Percentiles rank a stretch among this genome's conserved stretches.
phyloP scores from a whole-genome alignment of 805 yeast genomes.

The Candida ovalis region DNA sequence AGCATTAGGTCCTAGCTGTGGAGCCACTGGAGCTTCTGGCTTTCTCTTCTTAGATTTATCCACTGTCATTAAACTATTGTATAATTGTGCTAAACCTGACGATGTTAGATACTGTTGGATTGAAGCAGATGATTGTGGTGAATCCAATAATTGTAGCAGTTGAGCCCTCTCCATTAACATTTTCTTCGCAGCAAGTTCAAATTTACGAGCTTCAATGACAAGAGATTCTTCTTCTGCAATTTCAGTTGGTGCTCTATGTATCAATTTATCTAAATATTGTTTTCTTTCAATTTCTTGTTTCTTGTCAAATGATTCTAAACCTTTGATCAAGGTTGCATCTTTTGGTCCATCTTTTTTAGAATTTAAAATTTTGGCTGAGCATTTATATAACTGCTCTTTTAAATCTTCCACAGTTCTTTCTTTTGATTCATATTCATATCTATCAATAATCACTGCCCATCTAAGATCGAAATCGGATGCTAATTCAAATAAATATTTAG shows the following conservation, averaged over 20 bases:
- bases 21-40: conserved; percentile 52
- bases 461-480: conserved; percentile 57
- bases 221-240: conserved; percentile 96
- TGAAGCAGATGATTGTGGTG: conserved; percentile 77
- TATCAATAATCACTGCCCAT: conserved; percentile 66
- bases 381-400: conserved; percentile 73
- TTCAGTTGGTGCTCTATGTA: conserved; percentile 89
- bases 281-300: conserved; percentile 76
- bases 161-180: conserved; percentile 80
- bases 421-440: conserved; percentile 39
- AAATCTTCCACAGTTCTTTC: conserved; percentile 68
- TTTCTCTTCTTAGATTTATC: conserved; percentile 61
- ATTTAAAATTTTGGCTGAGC: conserved; percentile 53
- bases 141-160: conserved; percentile 72
- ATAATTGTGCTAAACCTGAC: conserved; percentile 84
- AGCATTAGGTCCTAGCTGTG: conserved; percentile 54
- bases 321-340: conserved; percentile 48
- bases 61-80: conserved; percentile 66
- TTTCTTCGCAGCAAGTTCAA: conserved; percentile 88
- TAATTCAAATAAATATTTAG: conserved; percentile 70
- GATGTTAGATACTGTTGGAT: conserved; percentile 76
- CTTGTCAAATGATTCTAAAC: conserved; percentile 61
- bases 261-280: conserved; percentile 67
- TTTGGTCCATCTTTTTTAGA: conserved; percentile 34
- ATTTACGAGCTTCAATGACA: conserved; percentile 86